Base-by-base conservation (phyloP, 2,329 filamentous ascomycete species). In the Colletotrichum filicis region DNA sequence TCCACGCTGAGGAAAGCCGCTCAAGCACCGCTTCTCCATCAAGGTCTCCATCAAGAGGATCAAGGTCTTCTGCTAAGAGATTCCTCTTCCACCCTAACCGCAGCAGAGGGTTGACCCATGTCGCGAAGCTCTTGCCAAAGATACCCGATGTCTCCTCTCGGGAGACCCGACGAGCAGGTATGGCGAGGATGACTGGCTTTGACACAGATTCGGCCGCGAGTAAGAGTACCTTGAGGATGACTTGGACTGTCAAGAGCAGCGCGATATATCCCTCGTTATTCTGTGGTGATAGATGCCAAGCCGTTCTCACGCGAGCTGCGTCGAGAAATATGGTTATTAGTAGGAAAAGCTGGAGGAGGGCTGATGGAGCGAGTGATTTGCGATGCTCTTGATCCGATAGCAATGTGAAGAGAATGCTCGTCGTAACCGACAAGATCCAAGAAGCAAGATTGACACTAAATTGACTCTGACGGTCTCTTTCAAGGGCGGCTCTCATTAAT, bases 51-150 rank as follows among this genome's bases (percentile, higher is more conserved):
- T 72, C 58, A 9, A 72, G n/a, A 1, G 65, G 69, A 30, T 72
- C 69, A 0, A 72, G 53, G 3, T 72, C 69, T 0, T 72, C 69
- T n/a, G 37, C 4, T 5, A 28, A 22, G 6, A 72, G 8, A 16
- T 72, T 19, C 30, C 59, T 72, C 19, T 49, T 30, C 55, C 57
- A 68, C 0, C 69, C 69, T 30, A 46, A 19, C 3, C 42, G 42
- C 7, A 72, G 22, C 14, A 72, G 52, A 5, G 66, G 58, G 26
- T 59, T 64, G 12, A 72, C n/a, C 65, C 66, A 69, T 12, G 68
- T n/a, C 14, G 24, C 55, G 5, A 72, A 32, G 14, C 58, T 46
- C 24, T 42, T 62, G n/a, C 65, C 53, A 11, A 72, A 69, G n/a
- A 69, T 69, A 19, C 69, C 69, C 0, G 65, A 32, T 1, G 22